A percentile compares a stretch with the other conserved stretches of the same genome.
These are phyloP conservation scores for Kokia cookei DNA, from an alignment of 441 rosid species.

Conservation along the genomic window DNA sequence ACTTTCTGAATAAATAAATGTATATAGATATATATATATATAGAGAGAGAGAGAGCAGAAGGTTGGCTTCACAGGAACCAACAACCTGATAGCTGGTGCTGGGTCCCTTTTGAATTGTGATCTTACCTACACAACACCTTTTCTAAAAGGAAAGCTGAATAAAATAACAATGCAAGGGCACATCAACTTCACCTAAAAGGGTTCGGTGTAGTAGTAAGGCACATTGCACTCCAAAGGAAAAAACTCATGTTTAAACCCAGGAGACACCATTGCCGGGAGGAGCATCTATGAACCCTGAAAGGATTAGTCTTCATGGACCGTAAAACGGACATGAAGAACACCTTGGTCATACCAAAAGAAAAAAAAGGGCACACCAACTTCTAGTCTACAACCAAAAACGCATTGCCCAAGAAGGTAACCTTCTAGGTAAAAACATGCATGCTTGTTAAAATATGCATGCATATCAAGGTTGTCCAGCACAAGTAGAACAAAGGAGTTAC, in stretches of 20 bases:
- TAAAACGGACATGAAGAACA: too few relatives aligned
- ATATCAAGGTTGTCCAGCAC: not conserved
- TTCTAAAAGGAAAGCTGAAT: not conserved
- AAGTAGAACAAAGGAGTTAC: not conserved
- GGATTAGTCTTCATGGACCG: too few relatives aligned
- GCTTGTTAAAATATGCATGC: not conserved
- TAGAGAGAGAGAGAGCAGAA: not conserved
- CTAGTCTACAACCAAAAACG: not conserved
- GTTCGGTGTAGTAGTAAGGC: too few relatives aligned
- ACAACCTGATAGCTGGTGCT: not conserved
- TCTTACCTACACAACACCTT: not conserved
- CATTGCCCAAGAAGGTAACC: not conserved
- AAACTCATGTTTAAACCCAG: too few relatives aligned
- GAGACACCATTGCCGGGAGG: too few relatives aligned
- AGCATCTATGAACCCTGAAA: too few relatives aligned
- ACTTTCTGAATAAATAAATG: not conserved
- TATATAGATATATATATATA: too few relatives aligned
- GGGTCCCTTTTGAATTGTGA: not conserved
- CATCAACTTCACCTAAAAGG: not conserved
- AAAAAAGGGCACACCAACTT: not conserved
- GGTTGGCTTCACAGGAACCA: not conserved
- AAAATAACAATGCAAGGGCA: not conserved
- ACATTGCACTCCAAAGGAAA: too few relatives aligned
- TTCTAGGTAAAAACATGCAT: not conserved
- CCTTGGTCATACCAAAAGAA: too few relatives aligned